These are phyloP conservation scores for Rostrohypoxylon terebratum DNA, from an alignment of 495 filamentous ascomycete species.

Conservation along the genomic window DNA sequence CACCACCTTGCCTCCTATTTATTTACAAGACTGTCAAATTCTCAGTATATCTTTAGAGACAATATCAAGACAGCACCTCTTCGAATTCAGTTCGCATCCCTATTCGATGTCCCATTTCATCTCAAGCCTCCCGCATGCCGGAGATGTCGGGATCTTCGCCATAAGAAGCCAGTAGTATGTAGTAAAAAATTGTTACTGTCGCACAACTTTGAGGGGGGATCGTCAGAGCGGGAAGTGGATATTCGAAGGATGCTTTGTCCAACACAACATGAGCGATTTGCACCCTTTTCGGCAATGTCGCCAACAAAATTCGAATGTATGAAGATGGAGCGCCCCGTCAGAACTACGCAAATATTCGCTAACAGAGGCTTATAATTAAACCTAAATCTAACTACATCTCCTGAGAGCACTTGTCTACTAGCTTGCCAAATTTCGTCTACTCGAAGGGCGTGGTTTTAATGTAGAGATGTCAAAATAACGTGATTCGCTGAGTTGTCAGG, in stretches of 20 bases:
- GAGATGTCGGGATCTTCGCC: not conserved
- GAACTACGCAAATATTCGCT: conserved; percentile 23
- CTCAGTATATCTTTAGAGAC: not conserved
- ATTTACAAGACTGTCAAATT: not conserved
- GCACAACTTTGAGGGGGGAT: not conserved
- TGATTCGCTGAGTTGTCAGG: conserved; percentile 45
- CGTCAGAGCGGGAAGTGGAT: not conserved
- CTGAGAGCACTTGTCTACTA: conserved; percentile 1
- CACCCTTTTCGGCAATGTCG: not conserved
- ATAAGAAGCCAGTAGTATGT: not conserved
- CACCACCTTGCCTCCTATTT: not conserved
- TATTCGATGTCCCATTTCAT: not conserved
- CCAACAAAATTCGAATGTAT: not conserved
- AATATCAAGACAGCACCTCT: not conserved
- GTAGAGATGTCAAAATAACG: conserved; percentile 11
- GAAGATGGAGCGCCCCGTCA: not conserved
- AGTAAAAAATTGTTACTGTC: not conserved
- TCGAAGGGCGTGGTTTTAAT: conserved; percentile 31
- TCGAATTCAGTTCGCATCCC: not conserved
- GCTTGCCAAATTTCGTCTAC: conserved; percentile 4
- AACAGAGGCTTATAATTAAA: conserved; percentile 12
- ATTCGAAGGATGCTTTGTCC: not conserved
- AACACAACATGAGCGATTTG: not conserved
- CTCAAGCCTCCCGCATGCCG: not conserved
- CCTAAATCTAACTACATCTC: not conserved